These are phyloP conservation scores for Sphagnum magellanicum DNA, from an alignment of 228 moss, liverwort and hornwort species.

Conservation along the genomic window DNA sequence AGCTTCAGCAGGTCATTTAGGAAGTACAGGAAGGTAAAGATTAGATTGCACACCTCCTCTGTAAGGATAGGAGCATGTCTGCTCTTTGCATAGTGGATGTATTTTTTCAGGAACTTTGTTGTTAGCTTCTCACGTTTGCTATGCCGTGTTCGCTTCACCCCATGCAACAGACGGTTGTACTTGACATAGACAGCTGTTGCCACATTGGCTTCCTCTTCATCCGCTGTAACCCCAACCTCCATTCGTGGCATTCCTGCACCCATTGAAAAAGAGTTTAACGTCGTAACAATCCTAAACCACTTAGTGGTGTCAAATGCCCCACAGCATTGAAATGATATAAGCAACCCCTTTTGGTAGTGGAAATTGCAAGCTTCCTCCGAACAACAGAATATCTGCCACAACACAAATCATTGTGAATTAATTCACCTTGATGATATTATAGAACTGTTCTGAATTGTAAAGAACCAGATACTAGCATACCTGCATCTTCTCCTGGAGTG, in stretches of 20 bases:
- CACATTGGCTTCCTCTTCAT: conserved; percentile 59
- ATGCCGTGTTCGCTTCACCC: conserved; percentile 71
- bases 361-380: too few species aligned
- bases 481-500: conserved; percentile 83
- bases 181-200: conserved; percentile 84
- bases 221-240: conserved; percentile 30
- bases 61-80: conserved; percentile 78
- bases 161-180: conserved; percentile 89
- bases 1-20: not conserved
- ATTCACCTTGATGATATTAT: too few species aligned
- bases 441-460: not conserved
- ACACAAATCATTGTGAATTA: too few species aligned
- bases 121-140: conserved; percentile 72
- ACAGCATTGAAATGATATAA: too few species aligned
- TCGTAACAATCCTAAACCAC: not conserved
- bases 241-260: conserved; percentile 58
- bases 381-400: too few species aligned
- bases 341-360: too few species aligned
- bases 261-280: not conserved
- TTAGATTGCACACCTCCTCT: conserved; percentile 49
- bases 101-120: conserved; percentile 83
- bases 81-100: conserved; percentile 93
- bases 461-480: conserved; percentile 19
- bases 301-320: too few species aligned
- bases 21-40: not conserved